phyloP scores from a whole-genome alignment of 1,284 basidiomycete species.

The Leccinum solheimii region DNA sequence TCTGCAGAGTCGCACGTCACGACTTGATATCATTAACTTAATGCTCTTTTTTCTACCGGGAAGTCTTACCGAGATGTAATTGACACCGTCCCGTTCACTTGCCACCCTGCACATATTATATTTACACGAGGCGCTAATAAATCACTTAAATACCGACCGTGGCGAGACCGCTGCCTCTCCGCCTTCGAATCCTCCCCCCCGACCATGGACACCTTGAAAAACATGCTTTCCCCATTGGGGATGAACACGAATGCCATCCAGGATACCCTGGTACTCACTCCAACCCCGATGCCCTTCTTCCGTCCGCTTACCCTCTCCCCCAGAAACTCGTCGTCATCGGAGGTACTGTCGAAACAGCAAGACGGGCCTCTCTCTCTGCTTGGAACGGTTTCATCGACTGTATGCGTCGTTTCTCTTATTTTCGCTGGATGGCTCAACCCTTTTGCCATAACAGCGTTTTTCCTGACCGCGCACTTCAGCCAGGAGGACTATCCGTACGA shows the following conservation, averaged over 20 bases:
- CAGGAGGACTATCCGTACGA: constrained; percentile 85
- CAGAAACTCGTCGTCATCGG: constrained; percentile 80
- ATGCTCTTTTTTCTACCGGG: constrained; percentile 21
- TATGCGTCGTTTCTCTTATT: constrained; percentile 38
- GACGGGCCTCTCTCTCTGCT: constrained; percentile 71
- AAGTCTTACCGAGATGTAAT: constrained; percentile 36
- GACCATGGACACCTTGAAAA: constrained; percentile 61
- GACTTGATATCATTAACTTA: constrained; percentile 12
- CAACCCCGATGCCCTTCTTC: not conserved
- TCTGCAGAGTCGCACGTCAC: constrained; percentile 21
- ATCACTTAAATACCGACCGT: constrained; percentile 37
- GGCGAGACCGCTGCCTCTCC: constrained; percentile 21
- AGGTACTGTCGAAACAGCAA: constrained; percentile 74
- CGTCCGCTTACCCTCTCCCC: not conserved
- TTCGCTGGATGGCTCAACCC: constrained; percentile 9
- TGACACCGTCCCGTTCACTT: constrained; percentile 27
- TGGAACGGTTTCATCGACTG: constrained; percentile 88
- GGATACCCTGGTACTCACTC: constrained; percentile 54
- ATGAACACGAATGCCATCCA: constrained; percentile 59
- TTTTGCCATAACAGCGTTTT: constrained; percentile 58
- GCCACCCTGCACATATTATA: constrained; percentile 33
- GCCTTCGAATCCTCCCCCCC: constrained; percentile 23
- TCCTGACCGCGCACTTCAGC: constrained; percentile 81
- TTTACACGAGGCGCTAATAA: constrained; percentile 35
- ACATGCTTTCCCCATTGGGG: constrained; percentile 57